Conservation (phyloP, 2,329 filamentous ascomycete species). For the Teratosphaeria pseudoeucalypti region DNA sequence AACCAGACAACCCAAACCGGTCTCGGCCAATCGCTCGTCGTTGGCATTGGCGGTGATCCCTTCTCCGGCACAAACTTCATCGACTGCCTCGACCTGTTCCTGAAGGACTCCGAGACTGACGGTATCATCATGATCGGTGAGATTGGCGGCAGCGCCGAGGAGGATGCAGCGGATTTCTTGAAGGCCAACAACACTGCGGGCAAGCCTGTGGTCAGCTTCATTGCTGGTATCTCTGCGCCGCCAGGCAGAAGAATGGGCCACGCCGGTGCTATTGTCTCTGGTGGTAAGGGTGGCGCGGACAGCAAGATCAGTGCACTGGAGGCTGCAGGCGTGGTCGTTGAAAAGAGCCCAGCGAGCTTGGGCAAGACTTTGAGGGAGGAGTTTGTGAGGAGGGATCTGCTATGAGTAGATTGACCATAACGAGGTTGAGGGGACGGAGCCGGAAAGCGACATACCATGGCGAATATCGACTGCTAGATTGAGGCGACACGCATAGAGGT, state of each 20-base stretch:
- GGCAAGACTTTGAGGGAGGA: slow-evolving; percentile 91
- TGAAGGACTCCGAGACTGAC: slow-evolving; percentile 90
- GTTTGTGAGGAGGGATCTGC: slow-evolving; percentile 90
- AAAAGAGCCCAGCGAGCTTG: slow-evolving; percentile 82
- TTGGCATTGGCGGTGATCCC: slow-evolving; percentile 96
- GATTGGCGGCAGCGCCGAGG: slow-evolving; percentile 94
- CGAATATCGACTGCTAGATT: not conserved
- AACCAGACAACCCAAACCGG: slow-evolving; percentile 98
- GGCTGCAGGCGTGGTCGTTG: slow-evolving; percentile 86
- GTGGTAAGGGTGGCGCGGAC: slow-evolving; percentile 94
- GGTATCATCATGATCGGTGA: slow-evolving; percentile 99
- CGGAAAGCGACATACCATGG: too few relatives aligned
- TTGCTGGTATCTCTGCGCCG: slow-evolving; percentile 94
- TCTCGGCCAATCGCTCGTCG: slow-evolving; percentile 93
- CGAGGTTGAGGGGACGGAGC: not conserved
- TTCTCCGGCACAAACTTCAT: slow-evolving; percentile 99
- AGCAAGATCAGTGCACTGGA: slow-evolving; percentile 96
- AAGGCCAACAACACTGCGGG: slow-evolving; percentile 80
- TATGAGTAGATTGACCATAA: slow-evolving; percentile 48
- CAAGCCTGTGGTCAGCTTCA: slow-evolving; percentile 97
- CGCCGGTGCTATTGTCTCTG: slow-evolving; percentile 94
- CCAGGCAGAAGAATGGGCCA: slow-evolving; percentile 97
- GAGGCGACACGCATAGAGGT: not conserved
- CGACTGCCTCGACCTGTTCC: slow-evolving; percentile 95
- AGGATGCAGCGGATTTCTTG: slow-evolving; percentile 95